Evolutionary conservation across 176 grass and related monocot species (phyloP).

Genomic region (Rhynchospora tenuis): DNA sequence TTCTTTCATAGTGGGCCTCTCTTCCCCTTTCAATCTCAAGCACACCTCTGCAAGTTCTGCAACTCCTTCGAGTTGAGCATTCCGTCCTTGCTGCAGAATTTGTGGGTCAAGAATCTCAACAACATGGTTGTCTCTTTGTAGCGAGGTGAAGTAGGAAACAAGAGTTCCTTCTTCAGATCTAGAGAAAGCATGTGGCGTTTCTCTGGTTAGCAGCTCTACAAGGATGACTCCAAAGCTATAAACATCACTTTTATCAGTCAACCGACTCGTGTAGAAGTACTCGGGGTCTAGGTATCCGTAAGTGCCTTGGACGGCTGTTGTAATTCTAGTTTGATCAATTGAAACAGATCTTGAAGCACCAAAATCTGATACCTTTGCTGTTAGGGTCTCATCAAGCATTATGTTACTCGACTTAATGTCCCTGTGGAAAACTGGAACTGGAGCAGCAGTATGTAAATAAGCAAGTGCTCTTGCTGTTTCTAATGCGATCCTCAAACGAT

Average conservation of each 20-base stretch:
- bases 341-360: slow-evolving; percentile 27
- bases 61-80: slow-evolving; percentile 3
- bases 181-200: slow-evolving; percentile 2
- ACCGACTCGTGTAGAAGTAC: slow-evolving; percentile 25
- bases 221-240: slow-evolving; percentile 38
- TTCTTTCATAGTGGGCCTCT: slow-evolving; percentile 31
- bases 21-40: slow-evolving; percentile 17
- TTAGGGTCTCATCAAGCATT: slow-evolving; percentile 25
- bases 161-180: slow-evolving; percentile 15
- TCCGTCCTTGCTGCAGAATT: neutral
- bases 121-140: slow-evolving; percentile 4
- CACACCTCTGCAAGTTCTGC: slow-evolving; percentile 12
- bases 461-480: slow-evolving; percentile 28
- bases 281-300: slow-evolving; percentile 31
- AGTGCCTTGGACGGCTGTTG: slow-evolving; percentile 26
- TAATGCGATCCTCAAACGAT: slow-evolving; percentile 25
- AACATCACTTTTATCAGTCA: slow-evolving; percentile 27
- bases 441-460: slow-evolving; percentile 25
- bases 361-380: slow-evolving; percentile 32
- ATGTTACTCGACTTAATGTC: slow-evolving; percentile 33
- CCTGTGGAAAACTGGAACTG: slow-evolving; percentile 24
- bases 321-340: slow-evolving; percentile 19
- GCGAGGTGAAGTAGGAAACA: slow-evolving; percentile 13
- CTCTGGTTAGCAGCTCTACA: slow-evolving; percentile 31
- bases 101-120: slow-evolving; percentile 26